Evolutionary conservation across 1,284 basidiomycete species (phyloP).

Genomic region (Ceratorhiza oryzae-sativae): DNA sequence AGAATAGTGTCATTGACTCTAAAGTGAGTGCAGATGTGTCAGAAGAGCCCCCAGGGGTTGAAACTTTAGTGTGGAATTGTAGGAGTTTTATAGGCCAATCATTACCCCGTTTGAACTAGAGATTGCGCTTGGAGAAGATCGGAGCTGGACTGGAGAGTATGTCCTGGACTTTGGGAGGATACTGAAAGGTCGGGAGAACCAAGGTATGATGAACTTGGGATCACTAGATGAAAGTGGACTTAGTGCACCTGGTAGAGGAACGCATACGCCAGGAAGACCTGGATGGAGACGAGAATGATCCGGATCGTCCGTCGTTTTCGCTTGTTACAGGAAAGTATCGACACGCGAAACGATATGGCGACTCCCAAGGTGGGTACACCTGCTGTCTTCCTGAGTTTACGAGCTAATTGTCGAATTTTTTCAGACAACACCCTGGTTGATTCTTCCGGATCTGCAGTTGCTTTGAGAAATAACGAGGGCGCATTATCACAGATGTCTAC

Average conservation of each 20-base stretch:
- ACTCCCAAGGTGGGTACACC: conserved; percentile 22
- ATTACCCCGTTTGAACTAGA: conserved; percentile 94
- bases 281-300: conserved; percentile 48
- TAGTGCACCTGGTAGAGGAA: conserved; percentile 22
- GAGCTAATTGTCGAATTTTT: background rate
- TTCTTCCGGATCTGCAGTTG: conserved; percentile 52
- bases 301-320: conserved; percentile 82
- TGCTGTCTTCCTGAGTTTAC: background rate
- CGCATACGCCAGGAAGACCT: conserved; percentile 16
- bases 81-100: conserved; percentile 92
- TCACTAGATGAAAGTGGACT: background rate
- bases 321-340: conserved; percentile 88
- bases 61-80: conserved; percentile 15
- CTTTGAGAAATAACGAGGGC: conserved; percentile 70
- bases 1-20: conserved; percentile 88
- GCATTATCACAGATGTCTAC: conserved; percentile 64
- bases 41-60: background rate
- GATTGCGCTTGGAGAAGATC: conserved; percentile 72
- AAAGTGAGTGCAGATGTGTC: conserved; percentile 59
- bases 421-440: conserved; percentile 22
- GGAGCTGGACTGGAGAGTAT: conserved; percentile 82
- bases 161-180: conserved; percentile 81
- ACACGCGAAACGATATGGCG: conserved; percentile 71
- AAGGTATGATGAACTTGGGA: conserved; percentile 14
- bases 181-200: conserved; percentile 53